These are phyloP conservation scores for Ambrosia artemisiifolia DNA, from an alignment of 129 eudicot genomes.

Conservation along the genomic window DNA sequence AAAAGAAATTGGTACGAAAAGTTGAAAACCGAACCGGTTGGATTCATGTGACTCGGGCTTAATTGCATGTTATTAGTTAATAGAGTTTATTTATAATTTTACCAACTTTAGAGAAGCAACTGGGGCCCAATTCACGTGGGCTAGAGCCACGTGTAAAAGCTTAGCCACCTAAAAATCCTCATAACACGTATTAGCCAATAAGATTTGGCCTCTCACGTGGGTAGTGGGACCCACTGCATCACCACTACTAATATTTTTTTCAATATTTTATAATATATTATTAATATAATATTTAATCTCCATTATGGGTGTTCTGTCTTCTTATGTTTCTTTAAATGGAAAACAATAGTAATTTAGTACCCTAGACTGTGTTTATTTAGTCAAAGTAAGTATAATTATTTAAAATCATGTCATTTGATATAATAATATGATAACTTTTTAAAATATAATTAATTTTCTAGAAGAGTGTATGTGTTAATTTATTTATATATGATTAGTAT, in stretches of 20 bases:
- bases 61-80: not conserved
- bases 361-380: not conserved
- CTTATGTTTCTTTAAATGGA: not conserved
- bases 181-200: conserved; percentile 54
- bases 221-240: conserved; percentile 29
- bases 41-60: not conserved
- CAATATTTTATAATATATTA: conserved; percentile 8
- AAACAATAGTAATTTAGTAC: conserved; percentile 2
- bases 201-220: conserved; percentile 58
- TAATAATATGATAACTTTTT: not conserved
- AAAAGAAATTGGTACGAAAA: not conserved
- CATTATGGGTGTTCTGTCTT: conserved; percentile 27
- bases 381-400: not conserved
- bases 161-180: conserved; percentile 34
- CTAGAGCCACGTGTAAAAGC: conserved; percentile 24
- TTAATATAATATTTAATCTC: conserved; percentile 20
- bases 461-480: not conserved
- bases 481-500: not conserved
- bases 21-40: not conserved
- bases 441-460: not conserved
- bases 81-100: conserved; percentile 1
- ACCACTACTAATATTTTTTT: not conserved
- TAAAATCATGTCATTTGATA: not conserved
- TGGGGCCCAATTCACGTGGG: conserved; percentile 55
- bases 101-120: not conserved